Conservation (phyloP, 1,284 basidiomycete species). For the Boletellus sp. region DNA sequence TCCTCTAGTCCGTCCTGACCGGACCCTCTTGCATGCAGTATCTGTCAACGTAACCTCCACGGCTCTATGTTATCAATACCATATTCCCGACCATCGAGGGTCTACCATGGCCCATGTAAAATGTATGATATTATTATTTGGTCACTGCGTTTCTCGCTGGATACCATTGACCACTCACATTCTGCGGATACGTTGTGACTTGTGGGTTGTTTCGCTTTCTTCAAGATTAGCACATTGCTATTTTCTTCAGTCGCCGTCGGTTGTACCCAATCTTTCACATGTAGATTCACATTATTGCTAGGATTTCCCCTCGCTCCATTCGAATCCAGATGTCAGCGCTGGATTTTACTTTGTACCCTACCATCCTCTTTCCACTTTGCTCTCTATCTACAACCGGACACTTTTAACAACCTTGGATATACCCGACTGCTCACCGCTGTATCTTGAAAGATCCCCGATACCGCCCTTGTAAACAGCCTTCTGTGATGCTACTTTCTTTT, state of each 20-base stretch:
- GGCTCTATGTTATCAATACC: constrained; percentile 31
- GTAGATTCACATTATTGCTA: constrained; percentile 11
- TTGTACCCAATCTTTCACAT: constrained; percentile 6
- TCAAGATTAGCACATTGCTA: constrained; percentile 21
- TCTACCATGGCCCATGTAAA: constrained; percentile 20
- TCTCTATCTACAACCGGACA: constrained; percentile 48
- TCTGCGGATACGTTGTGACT: constrained; percentile 4
- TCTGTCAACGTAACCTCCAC: constrained; percentile 20
- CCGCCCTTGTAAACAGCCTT: constrained; percentile 89
- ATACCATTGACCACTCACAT: constrained; percentile 10
- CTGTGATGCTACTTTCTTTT: constrained; percentile 86
- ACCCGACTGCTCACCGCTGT: constrained; percentile 74
- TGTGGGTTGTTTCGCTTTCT: neutral
- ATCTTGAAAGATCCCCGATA: constrained; percentile 56
- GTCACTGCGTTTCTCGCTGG: constrained; percentile 9
- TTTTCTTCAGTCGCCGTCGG: constrained; percentile 10
- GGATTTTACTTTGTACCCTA: constrained; percentile 16
- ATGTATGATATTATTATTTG: constrained; percentile 25
- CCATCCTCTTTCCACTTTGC: neutral
- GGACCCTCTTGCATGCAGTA: constrained; percentile 17
- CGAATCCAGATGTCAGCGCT: constrained; percentile 9
- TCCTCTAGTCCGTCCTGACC: constrained; percentile 13
- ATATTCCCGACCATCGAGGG: constrained; percentile 20
- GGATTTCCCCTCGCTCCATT: constrained; percentile 8
- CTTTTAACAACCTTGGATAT: constrained; percentile 88